Evolutionary conservation across 345 rosid genomes (phyloP).

Genomic region (Eutrema japonicum): DNA sequence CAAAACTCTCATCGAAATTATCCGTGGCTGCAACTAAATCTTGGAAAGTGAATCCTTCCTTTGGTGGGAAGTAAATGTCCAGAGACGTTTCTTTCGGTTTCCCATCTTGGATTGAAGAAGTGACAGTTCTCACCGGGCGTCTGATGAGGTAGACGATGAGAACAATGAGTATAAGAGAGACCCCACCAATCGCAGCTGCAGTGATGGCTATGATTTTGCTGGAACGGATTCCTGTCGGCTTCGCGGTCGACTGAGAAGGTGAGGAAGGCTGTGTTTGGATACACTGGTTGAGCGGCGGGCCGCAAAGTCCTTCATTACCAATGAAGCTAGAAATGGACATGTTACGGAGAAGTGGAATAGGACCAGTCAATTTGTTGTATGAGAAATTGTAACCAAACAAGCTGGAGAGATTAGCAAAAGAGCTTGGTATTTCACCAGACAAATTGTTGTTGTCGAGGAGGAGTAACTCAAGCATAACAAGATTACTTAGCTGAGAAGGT

Average conservation of each 20-base stretch:
- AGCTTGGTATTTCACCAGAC: slow-evolving; percentile 71
- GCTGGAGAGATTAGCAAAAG: slow-evolving; percentile 69
- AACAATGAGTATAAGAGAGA: slow-evolving; percentile 65
- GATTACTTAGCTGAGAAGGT: slow-evolving; percentile 74
- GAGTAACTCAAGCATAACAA: slow-evolving; percentile 61
- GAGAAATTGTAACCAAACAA: slow-evolving; percentile 86
- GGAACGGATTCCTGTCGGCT: slow-evolving; percentile 35
- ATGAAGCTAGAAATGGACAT: slow-evolving; percentile 58
- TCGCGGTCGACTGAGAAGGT: slow-evolving; percentile 42
- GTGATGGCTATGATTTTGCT: slow-evolving; percentile 66
- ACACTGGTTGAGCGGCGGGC: slow-evolving; percentile 65
- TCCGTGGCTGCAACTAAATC: slow-evolving; percentile 77
- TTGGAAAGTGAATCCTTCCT: slow-evolving; percentile 77
- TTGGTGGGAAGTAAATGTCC: slow-evolving; percentile 77
- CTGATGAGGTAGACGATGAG: slow-evolving; percentile 63
- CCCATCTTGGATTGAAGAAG: slow-evolving; percentile 51
- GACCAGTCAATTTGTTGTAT: slow-evolving; percentile 69
- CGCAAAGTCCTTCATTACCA: slow-evolving; percentile 76
- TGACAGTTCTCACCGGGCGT: slow-evolving; percentile 49
- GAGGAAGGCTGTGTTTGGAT: slow-evolving; percentile 41
- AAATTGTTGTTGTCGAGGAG: slow-evolving; percentile 79
- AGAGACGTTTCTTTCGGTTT: slow-evolving; percentile 31
- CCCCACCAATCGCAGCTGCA: slow-evolving; percentile 71
- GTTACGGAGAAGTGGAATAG: slow-evolving; percentile 55
- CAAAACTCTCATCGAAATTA: slow-evolving; percentile 70